Conservation (phyloP, 1,284 basidiomycete species). For the Apiotrichum domesticum region DNA sequence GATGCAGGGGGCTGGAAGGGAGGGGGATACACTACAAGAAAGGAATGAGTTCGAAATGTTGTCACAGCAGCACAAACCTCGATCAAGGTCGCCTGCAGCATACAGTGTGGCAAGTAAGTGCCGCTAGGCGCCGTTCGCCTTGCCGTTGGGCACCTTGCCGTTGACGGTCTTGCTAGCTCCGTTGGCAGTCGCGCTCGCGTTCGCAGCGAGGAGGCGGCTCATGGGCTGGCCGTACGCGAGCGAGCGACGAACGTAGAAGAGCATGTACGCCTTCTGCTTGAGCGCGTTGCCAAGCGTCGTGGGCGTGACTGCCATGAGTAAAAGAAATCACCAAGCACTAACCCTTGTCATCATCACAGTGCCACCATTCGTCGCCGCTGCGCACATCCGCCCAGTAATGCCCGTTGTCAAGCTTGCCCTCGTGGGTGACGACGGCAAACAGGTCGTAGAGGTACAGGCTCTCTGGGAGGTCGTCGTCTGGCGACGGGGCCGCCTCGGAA, state of each 20-base stretch:
- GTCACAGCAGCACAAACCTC: too few species aligned
- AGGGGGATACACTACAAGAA: background rate
- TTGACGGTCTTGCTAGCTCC: slow-evolving; percentile 12
- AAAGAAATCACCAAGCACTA: slow-evolving; percentile 27
- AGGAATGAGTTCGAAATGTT: background rate
- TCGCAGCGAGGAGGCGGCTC: slow-evolving; percentile 14
- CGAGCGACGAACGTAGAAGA: slow-evolving; percentile 82
- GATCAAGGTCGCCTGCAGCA: too few species aligned
- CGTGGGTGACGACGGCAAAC: slow-evolving; percentile 89
- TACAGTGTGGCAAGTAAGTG: too few species aligned
- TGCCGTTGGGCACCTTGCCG: slow-evolving; percentile 4
- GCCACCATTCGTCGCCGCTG: slow-evolving; percentile 66
- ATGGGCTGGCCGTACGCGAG: slow-evolving; percentile 57
- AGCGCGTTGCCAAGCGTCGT: slow-evolving; percentile 64
- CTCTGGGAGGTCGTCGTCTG: slow-evolving; percentile 47
- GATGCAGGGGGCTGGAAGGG: background rate
- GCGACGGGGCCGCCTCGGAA: background rate
- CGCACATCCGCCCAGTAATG: slow-evolving; percentile 59
- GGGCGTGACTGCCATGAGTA: slow-evolving; percentile 52
- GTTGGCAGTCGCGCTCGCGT: background rate
- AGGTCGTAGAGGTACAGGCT: slow-evolving; percentile 84
- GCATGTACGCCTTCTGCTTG: slow-evolving; percentile 75
- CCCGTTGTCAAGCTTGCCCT: slow-evolving; percentile 89
- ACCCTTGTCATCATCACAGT: slow-evolving; percentile 90
- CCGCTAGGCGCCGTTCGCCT: background rate